Percentiles rank a stretch among this genome's conserved stretches.
phyloP scores from a whole-genome alignment of 2,329 filamentous ascomycete genomes.

The Sporothrix brasiliensis region DNA sequence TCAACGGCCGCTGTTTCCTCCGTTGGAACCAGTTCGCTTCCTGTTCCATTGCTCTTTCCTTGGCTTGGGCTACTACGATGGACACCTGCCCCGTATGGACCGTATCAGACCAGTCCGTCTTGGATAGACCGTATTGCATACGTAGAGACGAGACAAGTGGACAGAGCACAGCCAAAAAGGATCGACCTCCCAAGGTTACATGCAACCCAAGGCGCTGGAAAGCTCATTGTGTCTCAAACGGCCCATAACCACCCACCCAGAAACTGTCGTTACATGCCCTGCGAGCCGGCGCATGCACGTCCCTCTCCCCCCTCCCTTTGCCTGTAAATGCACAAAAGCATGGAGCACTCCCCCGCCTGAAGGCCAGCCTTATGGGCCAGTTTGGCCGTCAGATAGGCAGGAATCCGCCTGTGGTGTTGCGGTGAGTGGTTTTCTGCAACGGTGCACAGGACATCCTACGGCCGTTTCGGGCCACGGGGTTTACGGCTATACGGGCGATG shows the following conservation, averaged over 20 bases:
- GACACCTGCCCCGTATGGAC: neutral
- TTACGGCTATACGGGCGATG: neutral
- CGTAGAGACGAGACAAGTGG: neutral
- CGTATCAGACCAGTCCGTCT: neutral
- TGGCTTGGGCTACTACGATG: neutral
- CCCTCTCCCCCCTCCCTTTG: neutral
- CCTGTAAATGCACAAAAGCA: neutral
- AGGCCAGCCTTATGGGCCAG: too few species aligned
- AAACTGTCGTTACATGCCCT: constrained; percentile 13
- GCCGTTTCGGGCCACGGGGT: too few species aligned
- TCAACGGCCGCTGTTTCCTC: constrained; percentile 11
- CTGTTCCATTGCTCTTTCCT: constrained; percentile 16
- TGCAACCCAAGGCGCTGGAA: constrained; percentile 16
- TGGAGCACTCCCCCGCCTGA: too few species aligned
- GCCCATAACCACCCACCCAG: neutral
- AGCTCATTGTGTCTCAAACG: neutral
- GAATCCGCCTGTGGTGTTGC: too few species aligned
- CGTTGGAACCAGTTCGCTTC: neutral
- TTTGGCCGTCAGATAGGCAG: too few species aligned
- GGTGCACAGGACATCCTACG: too few species aligned
- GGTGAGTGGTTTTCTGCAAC: too few species aligned
- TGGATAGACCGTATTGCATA: neutral
- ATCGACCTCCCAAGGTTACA: constrained; percentile 13
- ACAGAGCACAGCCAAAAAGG: neutral
- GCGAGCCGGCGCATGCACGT: neutral